These are phyloP conservation scores for Aspergillus haitiensis DNA, from an alignment of 495 filamentous ascomycete species.

Conservation along the genomic window DNA sequence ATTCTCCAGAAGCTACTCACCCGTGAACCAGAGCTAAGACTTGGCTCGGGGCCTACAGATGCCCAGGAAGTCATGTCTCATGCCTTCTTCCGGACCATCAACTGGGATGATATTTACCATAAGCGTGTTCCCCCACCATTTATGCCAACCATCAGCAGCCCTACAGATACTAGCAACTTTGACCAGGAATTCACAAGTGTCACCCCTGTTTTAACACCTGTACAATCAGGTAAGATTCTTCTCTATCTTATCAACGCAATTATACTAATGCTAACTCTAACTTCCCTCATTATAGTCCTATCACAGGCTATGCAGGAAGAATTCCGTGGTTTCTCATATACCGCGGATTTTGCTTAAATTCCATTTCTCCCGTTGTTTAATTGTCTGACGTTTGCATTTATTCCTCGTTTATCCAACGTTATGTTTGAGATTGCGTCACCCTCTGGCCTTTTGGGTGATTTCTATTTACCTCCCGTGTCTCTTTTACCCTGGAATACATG, in stretches of 20 bases:
- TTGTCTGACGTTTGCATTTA: slow-evolving; percentile 18
- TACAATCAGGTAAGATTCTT: slow-evolving; percentile 85
- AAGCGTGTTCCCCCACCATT: slow-evolving; percentile 90
- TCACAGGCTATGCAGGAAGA: slow-evolving; percentile 99
- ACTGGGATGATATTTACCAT: slow-evolving; percentile 97
- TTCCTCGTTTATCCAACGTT: slow-evolving; percentile 20
- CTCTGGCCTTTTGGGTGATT: slow-evolving; percentile 25
- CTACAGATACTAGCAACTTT: slow-evolving; percentile 99
- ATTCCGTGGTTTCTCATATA: slow-evolving; percentile 98
- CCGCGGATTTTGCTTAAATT: slow-evolving; percentile 65
- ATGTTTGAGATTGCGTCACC: slow-evolving; percentile 22
- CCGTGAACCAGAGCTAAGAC: slow-evolving; percentile 86
- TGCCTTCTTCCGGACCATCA: slow-evolving; percentile 95
- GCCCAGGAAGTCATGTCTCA: slow-evolving; percentile 99
- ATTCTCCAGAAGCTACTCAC: slow-evolving; percentile 98
- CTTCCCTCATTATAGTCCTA: slow-evolving; percentile 61
- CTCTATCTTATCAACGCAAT: background rate
- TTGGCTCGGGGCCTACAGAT: slow-evolving; percentile 94
- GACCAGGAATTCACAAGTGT: slow-evolving; percentile 98
- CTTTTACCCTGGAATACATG: slow-evolving; percentile 27
- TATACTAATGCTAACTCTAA: slow-evolving; percentile 19
- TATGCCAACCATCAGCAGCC: slow-evolving; percentile 79
- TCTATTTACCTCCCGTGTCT: slow-evolving; percentile 18
- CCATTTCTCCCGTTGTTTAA: slow-evolving; percentile 9
- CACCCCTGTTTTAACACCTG: slow-evolving; percentile 93